A percentile compares a stretch with the other conserved stretches of the same genome.
These are phyloP conservation scores for Narthecium ossifragum DNA, from an alignment of 106 monocot genomes.

Conservation along the genomic window DNA sequence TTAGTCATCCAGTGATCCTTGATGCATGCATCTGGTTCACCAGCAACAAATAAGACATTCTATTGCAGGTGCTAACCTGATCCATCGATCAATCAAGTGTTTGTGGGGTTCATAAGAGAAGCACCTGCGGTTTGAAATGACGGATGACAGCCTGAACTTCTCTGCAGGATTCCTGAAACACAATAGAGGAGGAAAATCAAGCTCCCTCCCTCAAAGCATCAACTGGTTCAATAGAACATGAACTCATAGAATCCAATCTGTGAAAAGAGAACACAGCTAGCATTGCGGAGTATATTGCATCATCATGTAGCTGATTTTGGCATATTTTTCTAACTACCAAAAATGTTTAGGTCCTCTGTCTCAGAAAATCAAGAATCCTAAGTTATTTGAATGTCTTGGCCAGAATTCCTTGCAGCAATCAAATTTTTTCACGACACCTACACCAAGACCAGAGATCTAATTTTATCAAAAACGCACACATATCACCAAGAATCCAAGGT, in stretches of 20 bases:
- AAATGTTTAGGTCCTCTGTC: no score
- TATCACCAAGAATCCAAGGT: background rate
- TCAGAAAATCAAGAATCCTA: no score
- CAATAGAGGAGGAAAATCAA: conserved; percentile 1
- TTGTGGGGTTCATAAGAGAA: conserved; percentile 23
- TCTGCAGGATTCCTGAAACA: conserved; percentile 76
- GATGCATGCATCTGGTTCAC: background rate
- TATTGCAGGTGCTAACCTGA: conserved; percentile 39
- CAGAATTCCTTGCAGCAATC: no score
- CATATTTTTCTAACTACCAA: background rate
- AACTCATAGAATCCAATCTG: background rate
- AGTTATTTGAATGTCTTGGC: no score
- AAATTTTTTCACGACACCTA: no score
- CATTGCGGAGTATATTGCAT: background rate
- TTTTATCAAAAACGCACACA: conserved; percentile 3
- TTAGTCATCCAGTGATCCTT: no score
- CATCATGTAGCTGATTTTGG: background rate
- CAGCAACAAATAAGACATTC: background rate
- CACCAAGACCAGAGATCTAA: no score
- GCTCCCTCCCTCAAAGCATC: background rate
- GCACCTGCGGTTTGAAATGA: conserved; percentile 94
- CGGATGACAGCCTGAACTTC: conserved; percentile 78
- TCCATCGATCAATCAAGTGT: conserved; percentile 21
- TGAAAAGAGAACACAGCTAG: background rate
- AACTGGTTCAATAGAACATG: background rate